These are phyloP conservation scores for Candida ponderosae DNA, from an alignment of 805 yeast species.

Conservation along the genomic window DNA sequence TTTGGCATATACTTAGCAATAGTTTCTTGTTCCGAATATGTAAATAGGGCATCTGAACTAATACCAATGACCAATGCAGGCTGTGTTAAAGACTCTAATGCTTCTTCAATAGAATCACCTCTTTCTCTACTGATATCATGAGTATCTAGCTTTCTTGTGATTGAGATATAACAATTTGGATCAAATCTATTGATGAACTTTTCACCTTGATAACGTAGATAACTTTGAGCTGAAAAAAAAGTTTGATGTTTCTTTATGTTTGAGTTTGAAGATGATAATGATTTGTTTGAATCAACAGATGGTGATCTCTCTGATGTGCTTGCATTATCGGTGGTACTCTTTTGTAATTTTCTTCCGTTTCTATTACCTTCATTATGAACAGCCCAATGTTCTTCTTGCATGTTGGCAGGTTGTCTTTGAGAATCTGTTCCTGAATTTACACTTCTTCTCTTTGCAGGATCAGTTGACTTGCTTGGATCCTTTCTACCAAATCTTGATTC, in stretches of 20 bases:
- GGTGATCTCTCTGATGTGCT: constrained; percentile 11
- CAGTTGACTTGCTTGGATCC: constrained; percentile 36
- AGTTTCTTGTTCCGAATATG: constrained; percentile 83
- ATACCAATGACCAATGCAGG: constrained; percentile 88
- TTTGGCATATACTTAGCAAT: constrained; percentile 71
- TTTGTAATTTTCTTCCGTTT: constrained; percentile 18
- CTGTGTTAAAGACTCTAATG: constrained; percentile 51
- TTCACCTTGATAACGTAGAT: constrained; percentile 87
- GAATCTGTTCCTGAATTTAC: background rate
- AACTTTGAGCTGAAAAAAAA: constrained; percentile 91
- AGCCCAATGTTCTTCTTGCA: constrained; percentile 69
- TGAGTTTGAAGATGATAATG: constrained; percentile 16
- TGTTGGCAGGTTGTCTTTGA: constrained; percentile 33
- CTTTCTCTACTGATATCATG: constrained; percentile 88
- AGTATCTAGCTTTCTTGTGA: constrained; percentile 89
- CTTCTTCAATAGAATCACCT: constrained; percentile 32
- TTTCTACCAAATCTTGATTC: constrained; percentile 89
- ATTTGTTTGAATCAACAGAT: constrained; percentile 24
- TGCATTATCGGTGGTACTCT: constrained; percentile 3
- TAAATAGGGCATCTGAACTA: constrained; percentile 86
- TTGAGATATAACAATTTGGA: constrained; percentile 93
- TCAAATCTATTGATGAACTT: constrained; percentile 88
- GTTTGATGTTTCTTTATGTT: constrained; percentile 30
- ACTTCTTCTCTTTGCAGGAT: constrained; percentile 3
- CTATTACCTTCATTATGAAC: constrained; percentile 82